Evolutionary conservation across 176 grass and related monocot species (phyloP), one percentile per base, ranked within the genome.

Genomic region (Bonia amplexicaulis): DNA sequence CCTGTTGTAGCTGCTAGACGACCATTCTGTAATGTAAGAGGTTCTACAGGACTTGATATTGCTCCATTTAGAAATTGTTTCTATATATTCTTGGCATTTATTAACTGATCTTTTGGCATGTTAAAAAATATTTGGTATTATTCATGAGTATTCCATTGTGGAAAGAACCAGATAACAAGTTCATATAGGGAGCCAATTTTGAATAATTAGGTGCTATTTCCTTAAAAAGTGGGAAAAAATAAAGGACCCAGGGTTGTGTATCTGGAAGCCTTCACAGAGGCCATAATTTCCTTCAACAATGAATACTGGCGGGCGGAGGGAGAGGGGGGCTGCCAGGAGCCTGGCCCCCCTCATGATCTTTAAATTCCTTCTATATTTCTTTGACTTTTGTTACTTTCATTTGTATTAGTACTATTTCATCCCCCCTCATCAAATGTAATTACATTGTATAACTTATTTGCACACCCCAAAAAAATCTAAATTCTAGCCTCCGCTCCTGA

Each of bases 11-110:
- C 93, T 72, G 85, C 80, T 78, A 94, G 96, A 85, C 81, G 77
- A 7, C 96, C 96, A 83, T 87, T 66, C 66, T 92, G 79, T 77
- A 98, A 98, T 90, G 96, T 98, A 91, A 90, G 81, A 76, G 81
- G 58, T 25, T 47, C 33, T 59, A 57, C 51, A 35, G 20, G 44
- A 73, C 25, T 74, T 57, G 51, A 33, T 22, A 54, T 74, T 49
- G 17, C 11, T n/a, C 17, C 51, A 6, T n/a, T 76, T 76, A 57
- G 10, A 57, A 7, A 40, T 55, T 62, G 25, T 63, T 82, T 58
- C n/a, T 58, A 44, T 70, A 69, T 51, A 74, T 74, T 53, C 15
- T 65, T 40, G n/a, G 42, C 58, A 64, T 66, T 75, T 65, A 11
- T 63, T 14, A 29, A 31, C 39, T n/a, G 51, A 70, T 39, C n/a